Evolutionary conservation across 1,284 basidiomycete species (phyloP), one percentile per base, ranked within the genome.

Genomic region (Pascua sp.): DNA sequence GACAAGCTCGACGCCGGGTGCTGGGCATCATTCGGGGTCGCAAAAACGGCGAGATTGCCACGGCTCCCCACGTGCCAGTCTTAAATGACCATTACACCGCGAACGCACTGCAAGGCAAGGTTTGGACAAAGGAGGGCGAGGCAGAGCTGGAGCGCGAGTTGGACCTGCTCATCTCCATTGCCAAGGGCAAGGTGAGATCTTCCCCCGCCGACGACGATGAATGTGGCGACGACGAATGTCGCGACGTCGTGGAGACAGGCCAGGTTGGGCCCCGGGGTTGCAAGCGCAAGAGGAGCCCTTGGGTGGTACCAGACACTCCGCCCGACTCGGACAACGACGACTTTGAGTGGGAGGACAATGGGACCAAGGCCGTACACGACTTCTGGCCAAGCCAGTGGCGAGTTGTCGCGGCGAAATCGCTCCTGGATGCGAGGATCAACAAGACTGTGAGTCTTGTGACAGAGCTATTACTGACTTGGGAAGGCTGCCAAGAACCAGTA

Each of bases 401-500:
- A 15, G 12, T n/a, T 8, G 41, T 41, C 41, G 61, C 55, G 0
- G 61, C 46, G 0, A 15, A 51, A 4, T 41, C 44, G 13, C 48
- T 66, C 18, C 51, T 55, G 11, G 40, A 49, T 1, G 37, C 42
- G n/a, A 48, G 54, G 36, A 62, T 67, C 39, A 65, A 59, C 44
- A 65, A 66, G 41, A 57, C 52, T 2, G 68, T 70, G 13, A 57
- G 64, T 55, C 8, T 5, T 41, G 18, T 7, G 39, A 18, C 10
- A 5, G n/a, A 36, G 24, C 7, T 32, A 15, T 18, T 11, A 9
- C 50, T 47, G 44, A 50, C 42, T 32, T 11, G 42, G 15, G 2
- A 45, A 71, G 69, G 57, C 60, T 8, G 68, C 68, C 2, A 60
- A 62, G 24, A 49, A 51, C 16, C 17, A 40, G 5, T 70, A 47